Percentiles rank a stretch among this genome's conserved stretches.
Conservation (phyloP, 768 basidiomycete genomes). For the Leccinum rimulosum region DNA sequence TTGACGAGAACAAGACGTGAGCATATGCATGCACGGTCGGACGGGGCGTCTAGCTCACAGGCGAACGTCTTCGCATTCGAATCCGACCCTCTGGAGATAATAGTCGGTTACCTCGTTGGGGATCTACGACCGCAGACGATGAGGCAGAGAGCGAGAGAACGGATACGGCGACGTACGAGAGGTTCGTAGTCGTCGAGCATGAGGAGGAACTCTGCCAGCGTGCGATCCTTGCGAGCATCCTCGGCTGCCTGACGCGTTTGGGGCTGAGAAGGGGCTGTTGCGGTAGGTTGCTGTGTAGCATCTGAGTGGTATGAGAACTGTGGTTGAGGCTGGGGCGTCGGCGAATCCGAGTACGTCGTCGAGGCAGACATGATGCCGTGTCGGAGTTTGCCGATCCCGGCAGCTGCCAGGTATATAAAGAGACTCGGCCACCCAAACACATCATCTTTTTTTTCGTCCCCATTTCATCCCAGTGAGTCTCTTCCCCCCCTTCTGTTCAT, state of each 20-base stretch:
- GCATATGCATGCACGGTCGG: background rate
- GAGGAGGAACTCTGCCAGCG: slow-evolving; percentile 88
- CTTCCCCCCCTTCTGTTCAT: slow-evolving; percentile 9
- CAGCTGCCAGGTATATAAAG: slow-evolving; percentile 23
- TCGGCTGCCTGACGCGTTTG: slow-evolving; percentile 72
- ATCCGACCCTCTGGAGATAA: slow-evolving; percentile 93
- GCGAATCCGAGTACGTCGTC: slow-evolving; percentile 31
- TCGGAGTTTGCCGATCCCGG: slow-evolving; percentile 30
- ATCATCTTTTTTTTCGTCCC: background rate
- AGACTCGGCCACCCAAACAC: background rate
- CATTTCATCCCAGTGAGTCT: slow-evolving; percentile 17
- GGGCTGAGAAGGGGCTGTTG: slow-evolving; percentile 26
- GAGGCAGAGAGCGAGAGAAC: background rate
- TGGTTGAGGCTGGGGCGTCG: slow-evolving; percentile 30
- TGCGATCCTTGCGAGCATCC: slow-evolving; percentile 84
- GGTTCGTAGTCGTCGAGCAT: slow-evolving; percentile 98
- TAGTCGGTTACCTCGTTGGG: slow-evolving; percentile 98
- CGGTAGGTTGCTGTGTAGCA: slow-evolving; percentile 18
- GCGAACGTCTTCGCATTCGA: slow-evolving; percentile 92
- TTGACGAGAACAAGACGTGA: slow-evolving; percentile 30
- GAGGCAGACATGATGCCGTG: slow-evolving; percentile 29
- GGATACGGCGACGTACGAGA: slow-evolving; percentile 52
- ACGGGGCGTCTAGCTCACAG: slow-evolving; percentile 51
- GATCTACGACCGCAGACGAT: slow-evolving; percentile 51
- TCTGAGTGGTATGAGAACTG: slow-evolving; percentile 25